Percentiles rank a stretch among this genome's conserved stretches.
Conservation (phyloP, 768 basidiomycete genomes). For the Tephrocybe sp. region DNA sequence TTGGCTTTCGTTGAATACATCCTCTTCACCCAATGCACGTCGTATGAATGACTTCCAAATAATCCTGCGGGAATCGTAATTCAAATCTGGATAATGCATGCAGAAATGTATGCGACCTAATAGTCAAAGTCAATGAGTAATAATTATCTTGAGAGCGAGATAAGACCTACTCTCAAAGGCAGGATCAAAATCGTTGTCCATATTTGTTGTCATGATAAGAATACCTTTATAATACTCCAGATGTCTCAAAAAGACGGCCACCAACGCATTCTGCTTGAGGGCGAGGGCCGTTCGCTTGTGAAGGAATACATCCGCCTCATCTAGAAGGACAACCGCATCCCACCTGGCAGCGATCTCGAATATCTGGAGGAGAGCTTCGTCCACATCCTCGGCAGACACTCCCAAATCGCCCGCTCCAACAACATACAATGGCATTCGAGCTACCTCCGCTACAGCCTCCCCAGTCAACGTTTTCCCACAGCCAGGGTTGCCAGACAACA, state of each 20-base stretch:
- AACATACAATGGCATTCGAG: slow-evolving; percentile 26
- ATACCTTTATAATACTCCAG: slow-evolving; percentile 39
- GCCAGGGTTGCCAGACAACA: slow-evolving; percentile 33
- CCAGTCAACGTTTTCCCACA: slow-evolving; percentile 37
- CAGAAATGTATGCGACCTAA: slow-evolving; percentile 31
- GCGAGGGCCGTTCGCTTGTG: slow-evolving; percentile 20
- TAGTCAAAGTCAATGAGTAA: background rate
- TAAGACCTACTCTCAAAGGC: slow-evolving; percentile 31
- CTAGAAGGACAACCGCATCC: slow-evolving; percentile 34
- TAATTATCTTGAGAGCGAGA: background rate
- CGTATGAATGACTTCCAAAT: slow-evolving; percentile 30
- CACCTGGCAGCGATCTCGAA: slow-evolving; percentile 30
- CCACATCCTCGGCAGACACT: slow-evolving; percentile 21
- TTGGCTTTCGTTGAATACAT: slow-evolving; percentile 9
- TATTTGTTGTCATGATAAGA: slow-evolving; percentile 34
- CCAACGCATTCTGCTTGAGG: slow-evolving; percentile 31
- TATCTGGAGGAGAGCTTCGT: slow-evolving; percentile 20
- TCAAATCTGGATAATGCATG: slow-evolving; percentile 30
- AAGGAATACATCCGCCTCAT: slow-evolving; percentile 37
- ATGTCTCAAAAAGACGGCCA: slow-evolving; percentile 35
- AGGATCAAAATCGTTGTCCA: slow-evolving; percentile 25
- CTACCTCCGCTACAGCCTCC: slow-evolving; percentile 32
- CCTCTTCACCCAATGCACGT: slow-evolving; percentile 3
- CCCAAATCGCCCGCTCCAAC: slow-evolving; percentile 35
- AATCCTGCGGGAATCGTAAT: slow-evolving; percentile 19